These are phyloP conservation scores for Scenedesmus sp. DNA, from an alignment of 163 green algal genomes.

Conservation along the genomic window DNA sequence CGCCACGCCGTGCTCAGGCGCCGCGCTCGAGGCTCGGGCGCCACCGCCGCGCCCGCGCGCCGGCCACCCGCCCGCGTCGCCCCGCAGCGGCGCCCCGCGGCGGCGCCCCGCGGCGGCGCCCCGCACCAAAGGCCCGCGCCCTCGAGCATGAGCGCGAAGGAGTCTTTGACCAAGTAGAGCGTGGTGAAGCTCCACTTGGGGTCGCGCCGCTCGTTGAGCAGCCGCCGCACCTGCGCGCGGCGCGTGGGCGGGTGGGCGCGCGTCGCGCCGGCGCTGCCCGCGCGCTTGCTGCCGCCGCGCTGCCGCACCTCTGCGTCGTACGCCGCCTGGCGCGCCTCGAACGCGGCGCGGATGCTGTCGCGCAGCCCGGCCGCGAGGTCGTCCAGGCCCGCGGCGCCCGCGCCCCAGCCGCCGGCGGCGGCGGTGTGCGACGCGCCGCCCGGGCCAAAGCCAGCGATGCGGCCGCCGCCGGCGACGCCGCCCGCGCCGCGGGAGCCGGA, in stretches of 20 bases:
- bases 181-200: constrained; percentile 73
- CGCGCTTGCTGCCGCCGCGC: background rate
- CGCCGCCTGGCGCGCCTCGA: constrained; percentile 70
- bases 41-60: no score
- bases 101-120: background rate
- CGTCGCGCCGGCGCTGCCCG: no score
- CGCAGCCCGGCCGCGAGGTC: constrained; percentile 66
- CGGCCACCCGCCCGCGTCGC: constrained; percentile 49
- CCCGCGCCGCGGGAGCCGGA: background rate
- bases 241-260: no score
- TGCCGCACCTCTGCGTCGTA: constrained; percentile 76
- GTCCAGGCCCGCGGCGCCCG: constrained; percentile 55
- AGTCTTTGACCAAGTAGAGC: constrained; percentile 87
- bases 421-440: no score
- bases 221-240: constrained; percentile 70
- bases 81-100: constrained; percentile 51
- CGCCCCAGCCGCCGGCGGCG: constrained; percentile 2
- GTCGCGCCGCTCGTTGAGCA: constrained; percentile 70
- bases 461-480: background rate
- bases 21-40: background rate
- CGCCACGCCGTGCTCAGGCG: background rate
- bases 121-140: constrained; percentile 58
- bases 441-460: background rate
- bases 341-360: constrained; percentile 68
- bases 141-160: constrained; percentile 79